These are phyloP conservation scores for Vaccinium myrtillus DNA, from an alignment of 148 eudicot genomes.

Conservation along the genomic window DNA sequence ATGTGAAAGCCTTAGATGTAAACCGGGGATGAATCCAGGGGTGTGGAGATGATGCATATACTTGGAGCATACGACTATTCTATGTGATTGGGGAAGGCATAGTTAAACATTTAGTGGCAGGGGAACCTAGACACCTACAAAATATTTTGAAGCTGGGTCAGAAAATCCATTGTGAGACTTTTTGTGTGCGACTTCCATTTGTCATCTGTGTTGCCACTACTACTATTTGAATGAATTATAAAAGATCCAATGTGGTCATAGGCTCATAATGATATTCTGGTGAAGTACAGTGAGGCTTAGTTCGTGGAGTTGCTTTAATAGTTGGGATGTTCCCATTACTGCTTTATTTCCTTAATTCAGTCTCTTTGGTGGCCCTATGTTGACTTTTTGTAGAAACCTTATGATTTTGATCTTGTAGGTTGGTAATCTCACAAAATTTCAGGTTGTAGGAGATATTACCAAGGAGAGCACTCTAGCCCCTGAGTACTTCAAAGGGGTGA, in stretches of 20 bases:
- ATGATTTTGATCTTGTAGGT: not conserved
- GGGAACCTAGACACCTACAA: not conserved
- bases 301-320: not conserved
- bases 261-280: not conserved
- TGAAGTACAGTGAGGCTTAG: not conserved
- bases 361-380: not conserved
- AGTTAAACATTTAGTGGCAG: not conserved
- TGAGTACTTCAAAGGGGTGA: slow-evolving; percentile 87
- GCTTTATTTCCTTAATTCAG: not conserved
- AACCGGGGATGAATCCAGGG: not conserved
- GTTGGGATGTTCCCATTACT: not conserved
- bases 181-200: not conserved
- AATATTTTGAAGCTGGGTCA: not conserved
- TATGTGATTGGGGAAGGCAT: not conserved
- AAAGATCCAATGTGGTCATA: not conserved
- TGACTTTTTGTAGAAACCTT: not conserved
- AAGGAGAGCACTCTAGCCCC: slow-evolving; percentile 73
- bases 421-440: slow-evolving; percentile 14
- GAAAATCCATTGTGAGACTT: not conserved
- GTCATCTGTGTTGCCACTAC: not conserved
- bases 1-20: not conserved
- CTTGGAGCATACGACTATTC: not conserved
- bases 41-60: not conserved
- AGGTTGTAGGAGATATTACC: slow-evolving; percentile 94
- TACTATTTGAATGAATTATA: not conserved